phyloP scores from a whole-genome alignment of 768 basidiomycete species.

The Mycena venus region DNA sequence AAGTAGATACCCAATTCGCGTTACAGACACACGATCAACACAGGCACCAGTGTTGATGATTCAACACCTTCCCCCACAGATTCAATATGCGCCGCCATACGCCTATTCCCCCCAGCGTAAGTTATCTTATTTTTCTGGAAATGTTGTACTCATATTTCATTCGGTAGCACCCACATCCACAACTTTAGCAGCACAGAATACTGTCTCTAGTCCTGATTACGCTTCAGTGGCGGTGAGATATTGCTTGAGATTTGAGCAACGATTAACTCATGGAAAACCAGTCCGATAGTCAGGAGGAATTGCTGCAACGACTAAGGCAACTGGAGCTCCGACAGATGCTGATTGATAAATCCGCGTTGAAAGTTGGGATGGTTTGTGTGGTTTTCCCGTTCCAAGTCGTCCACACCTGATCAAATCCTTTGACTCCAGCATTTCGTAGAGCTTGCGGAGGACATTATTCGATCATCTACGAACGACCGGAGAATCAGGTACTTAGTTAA shows the following conservation, averaged over 20 bases:
- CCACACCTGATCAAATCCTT: not conserved
- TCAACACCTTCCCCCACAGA: too few species aligned
- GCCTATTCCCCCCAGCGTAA: not conserved
- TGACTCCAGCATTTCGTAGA: not conserved
- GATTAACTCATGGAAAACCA: constrained; percentile 4
- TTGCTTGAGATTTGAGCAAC: constrained; percentile 5
- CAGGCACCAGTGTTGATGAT: too few species aligned
- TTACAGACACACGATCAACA: not conserved
- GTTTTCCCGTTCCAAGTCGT: not conserved
- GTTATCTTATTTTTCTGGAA: not conserved
- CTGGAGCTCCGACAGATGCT: not conserved
- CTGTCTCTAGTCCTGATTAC: not conserved
- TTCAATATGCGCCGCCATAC: too few species aligned
- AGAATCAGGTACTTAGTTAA: constrained; percentile 6
- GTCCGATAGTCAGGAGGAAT: not conserved
- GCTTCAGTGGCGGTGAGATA: constrained; percentile 13
- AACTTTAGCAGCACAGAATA: constrained; percentile 6
- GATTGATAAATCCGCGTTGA: not conserved
- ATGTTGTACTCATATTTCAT: not conserved
- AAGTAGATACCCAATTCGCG: too few species aligned
- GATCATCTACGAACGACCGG: not conserved
- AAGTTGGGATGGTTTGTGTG: not conserved
- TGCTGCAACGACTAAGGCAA: not conserved
- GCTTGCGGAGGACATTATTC: not conserved
- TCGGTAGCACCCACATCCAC: not conserved